Conservation (phyloP, 2,329 filamentous ascomycete genomes). For the Dothideomycetidae sp. region DNA sequence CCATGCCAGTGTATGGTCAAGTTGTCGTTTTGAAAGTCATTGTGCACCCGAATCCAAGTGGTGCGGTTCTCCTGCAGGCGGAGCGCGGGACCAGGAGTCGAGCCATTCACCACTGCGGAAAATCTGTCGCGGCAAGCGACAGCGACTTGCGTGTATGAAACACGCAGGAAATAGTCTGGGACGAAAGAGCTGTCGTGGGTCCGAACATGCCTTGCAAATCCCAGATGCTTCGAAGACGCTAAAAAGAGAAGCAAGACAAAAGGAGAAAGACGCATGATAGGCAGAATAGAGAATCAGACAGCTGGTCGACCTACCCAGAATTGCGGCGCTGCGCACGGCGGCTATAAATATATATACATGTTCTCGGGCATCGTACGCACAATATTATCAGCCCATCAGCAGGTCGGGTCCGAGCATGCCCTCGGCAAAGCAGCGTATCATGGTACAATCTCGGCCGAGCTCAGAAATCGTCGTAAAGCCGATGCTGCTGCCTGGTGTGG, state of each 20-base stretch:
- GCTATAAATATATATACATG: too few relatives aligned
- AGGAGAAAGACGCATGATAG: too few relatives aligned
- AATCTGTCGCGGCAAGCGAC: conserved; percentile 34
- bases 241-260: background rate
- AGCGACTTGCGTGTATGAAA: conserved; percentile 29
- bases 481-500: too few relatives aligned
- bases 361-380: too few relatives aligned
- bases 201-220: conserved; percentile 1
- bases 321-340: too few relatives aligned
- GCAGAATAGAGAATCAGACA: too few relatives aligned
- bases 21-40: conserved; percentile 39
- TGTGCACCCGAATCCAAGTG: conserved; percentile 46
- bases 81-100: conserved; percentile 37
- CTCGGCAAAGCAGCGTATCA: too few relatives aligned
- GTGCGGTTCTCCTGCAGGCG: conserved; percentile 32
- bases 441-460: too few relatives aligned
- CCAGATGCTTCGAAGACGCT: background rate
- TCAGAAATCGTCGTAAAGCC: too few relatives aligned
- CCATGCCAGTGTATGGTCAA: conserved; percentile 59
- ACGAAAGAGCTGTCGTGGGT: conserved; percentile 20
- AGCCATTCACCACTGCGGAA: conserved; percentile 40
- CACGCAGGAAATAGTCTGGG: conserved; percentile 35
- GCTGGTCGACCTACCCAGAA: too few relatives aligned
- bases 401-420: too few relatives aligned
- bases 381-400: too few relatives aligned